Evolutionary conservation across 495 filamentous ascomycete species (phyloP).

Genomic region (Aspergillus diversus): DNA sequence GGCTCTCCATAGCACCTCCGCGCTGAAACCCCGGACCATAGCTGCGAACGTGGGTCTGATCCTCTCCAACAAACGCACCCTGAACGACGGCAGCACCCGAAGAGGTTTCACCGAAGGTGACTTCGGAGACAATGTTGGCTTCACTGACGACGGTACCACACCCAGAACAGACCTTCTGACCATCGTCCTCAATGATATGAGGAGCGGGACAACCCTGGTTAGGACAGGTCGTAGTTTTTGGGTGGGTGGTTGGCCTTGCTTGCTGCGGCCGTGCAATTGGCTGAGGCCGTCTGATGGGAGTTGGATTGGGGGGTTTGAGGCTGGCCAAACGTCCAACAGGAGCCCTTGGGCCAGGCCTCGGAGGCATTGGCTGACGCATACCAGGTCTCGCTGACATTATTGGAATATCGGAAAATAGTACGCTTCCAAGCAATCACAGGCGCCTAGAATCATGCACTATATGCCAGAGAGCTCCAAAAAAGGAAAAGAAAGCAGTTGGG

Average conservation of each 20-base stretch:
- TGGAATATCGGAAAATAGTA: constrained; percentile 3
- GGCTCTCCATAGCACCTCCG: constrained; percentile 60
- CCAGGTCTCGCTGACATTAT: constrained; percentile 40
- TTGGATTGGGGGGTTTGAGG: constrained; percentile 39
- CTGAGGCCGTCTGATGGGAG: constrained; percentile 44
- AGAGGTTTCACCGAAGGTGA: constrained; percentile 83
- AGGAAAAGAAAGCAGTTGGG: no score
- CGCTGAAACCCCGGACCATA: constrained; percentile 60
- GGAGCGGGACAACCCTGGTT: constrained; percentile 53
- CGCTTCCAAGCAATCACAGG: no score
- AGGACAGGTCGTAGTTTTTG: constrained; percentile 48
- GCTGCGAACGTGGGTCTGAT: constrained; percentile 69
- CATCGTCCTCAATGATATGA: constrained; percentile 57
- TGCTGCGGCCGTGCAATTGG: constrained; percentile 39
- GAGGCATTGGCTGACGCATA: constrained; percentile 39
- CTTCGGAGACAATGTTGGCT: constrained; percentile 85
- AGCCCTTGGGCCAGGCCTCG: constrained; percentile 35
- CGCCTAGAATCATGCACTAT: no score
- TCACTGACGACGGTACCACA: constrained; percentile 84
- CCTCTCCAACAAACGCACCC: constrained; percentile 82
- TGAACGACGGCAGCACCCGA: constrained; percentile 89
- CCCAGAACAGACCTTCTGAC: constrained; percentile 67
- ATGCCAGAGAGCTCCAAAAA: no score
- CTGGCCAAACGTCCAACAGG: constrained; percentile 48
- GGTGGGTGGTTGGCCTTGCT: constrained; percentile 42